Conservation (phyloP, 176 grass and related monocot species). For the Tillandsia leiboldiana region DNA sequence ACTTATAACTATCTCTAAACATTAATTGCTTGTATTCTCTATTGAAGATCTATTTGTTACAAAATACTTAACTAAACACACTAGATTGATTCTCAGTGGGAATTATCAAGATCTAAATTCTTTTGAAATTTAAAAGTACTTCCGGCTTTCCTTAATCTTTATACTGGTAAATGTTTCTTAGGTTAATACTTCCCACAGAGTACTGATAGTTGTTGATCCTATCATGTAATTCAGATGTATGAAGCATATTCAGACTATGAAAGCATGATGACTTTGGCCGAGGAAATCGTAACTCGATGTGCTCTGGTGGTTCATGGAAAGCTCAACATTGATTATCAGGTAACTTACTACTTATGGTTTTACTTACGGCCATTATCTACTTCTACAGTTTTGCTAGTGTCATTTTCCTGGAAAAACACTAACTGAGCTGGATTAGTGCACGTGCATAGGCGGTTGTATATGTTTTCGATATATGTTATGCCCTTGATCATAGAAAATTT, state of each 20-base stretch:
- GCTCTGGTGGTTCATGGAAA: constrained; percentile 66
- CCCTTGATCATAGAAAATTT: too few relatives aligned
- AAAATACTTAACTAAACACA: too few relatives aligned
- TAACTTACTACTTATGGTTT: constrained; percentile 9
- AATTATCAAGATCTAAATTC: too few relatives aligned
- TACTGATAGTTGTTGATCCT: not conserved
- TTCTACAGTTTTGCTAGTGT: constrained; percentile 7
- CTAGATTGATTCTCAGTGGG: too few relatives aligned
- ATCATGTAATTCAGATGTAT: constrained; percentile 76
- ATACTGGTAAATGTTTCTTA: not conserved
- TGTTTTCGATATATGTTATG: too few relatives aligned
- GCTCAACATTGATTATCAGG: constrained; percentile 87
- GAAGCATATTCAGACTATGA: constrained; percentile 99
- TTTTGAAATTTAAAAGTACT: too few relatives aligned
- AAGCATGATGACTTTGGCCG: constrained; percentile 98
- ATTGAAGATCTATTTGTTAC: too few relatives aligned
- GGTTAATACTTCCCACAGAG: not conserved
- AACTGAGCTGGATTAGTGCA: too few relatives aligned
- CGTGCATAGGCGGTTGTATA: too few relatives aligned
- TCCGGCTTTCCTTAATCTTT: not conserved
- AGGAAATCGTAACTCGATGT: constrained; percentile 84
- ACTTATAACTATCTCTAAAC: too few relatives aligned
- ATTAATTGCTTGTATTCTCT: too few relatives aligned
- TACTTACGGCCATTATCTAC: not conserved
- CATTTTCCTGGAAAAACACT: too few relatives aligned